These are phyloP conservation scores for Pyrrhoderma lamaoense DNA, from an alignment of 1,284 basidiomycete genomes.

Conservation along the genomic window DNA sequence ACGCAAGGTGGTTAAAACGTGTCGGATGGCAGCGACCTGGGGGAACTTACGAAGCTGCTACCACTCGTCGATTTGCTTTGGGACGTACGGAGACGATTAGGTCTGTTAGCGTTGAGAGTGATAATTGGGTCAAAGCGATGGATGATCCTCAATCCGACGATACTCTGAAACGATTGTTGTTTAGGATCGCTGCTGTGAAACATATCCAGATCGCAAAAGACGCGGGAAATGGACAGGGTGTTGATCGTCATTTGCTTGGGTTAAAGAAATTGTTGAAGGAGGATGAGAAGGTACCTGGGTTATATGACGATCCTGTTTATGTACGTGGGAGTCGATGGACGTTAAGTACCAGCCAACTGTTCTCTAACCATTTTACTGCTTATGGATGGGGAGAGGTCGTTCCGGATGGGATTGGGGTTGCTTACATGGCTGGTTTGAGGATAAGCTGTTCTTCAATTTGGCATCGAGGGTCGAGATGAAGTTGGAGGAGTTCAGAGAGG, in stretches of 20 bases:
- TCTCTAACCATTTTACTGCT: slow-evolving; percentile 69
- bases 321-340: slow-evolving; percentile 62
- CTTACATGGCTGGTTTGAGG: slow-evolving; percentile 71
- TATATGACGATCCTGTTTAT: slow-evolving; percentile 71
- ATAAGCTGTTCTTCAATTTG: slow-evolving; percentile 71
- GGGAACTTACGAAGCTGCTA: slow-evolving; percentile 85
- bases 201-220: slow-evolving; percentile 66
- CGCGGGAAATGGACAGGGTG: slow-evolving; percentile 67
- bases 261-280: slow-evolving; percentile 57
- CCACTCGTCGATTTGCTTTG: slow-evolving; percentile 76
- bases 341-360: slow-evolving; percentile 82
- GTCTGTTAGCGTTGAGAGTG: slow-evolving; percentile 64
- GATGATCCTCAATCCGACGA: slow-evolving; percentile 36
- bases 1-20: slow-evolving; percentile 51
- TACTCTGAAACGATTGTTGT: slow-evolving; percentile 47
- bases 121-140: slow-evolving; percentile 73
- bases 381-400: slow-evolving; percentile 89
- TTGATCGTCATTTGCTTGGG: slow-evolving; percentile 81
- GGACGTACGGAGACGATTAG: slow-evolving; percentile 87
- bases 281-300: slow-evolving; percentile 53
- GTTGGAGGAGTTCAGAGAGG: slow-evolving; percentile 57
- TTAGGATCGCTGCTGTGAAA: slow-evolving; percentile 59
- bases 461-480: slow-evolving; percentile 74
- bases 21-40: slow-evolving; percentile 28
- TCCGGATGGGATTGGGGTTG: slow-evolving; percentile 71